Percentiles rank a stretch among this genome's conserved stretches.
Evolutionary conservation across 306 rosid genomes (phyloP).

Genomic region (Citrullus colocynthis): DNA sequence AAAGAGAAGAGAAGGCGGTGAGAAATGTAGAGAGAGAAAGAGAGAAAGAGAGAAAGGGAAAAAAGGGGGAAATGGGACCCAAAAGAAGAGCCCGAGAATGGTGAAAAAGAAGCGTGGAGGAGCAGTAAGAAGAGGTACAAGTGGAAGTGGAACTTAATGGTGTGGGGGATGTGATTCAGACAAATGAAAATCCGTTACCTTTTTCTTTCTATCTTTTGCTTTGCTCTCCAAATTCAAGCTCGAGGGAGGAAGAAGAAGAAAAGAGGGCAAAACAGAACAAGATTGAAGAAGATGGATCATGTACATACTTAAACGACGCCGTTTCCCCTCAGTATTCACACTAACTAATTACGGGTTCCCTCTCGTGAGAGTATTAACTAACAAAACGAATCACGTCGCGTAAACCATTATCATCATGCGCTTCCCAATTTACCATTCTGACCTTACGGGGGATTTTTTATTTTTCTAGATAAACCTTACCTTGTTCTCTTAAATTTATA

Average conservation of each 20-base stretch:
- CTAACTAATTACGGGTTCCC: background rate
- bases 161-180: constrained; percentile 38
- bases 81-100: constrained; percentile 7
- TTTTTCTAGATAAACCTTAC: no score
- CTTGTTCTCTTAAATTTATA: no score
- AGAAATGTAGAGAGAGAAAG: background rate
- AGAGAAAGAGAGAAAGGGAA: no score
- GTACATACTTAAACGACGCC: background rate
- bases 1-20: background rate
- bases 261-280: background rate
- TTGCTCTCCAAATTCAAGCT: background rate
- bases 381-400: constrained; percentile 5
- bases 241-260: background rate
- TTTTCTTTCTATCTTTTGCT: background rate
- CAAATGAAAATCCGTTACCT: constrained; percentile 15
- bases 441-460: background rate
- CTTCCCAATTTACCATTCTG: background rate
- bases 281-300: background rate
- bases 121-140: background rate
- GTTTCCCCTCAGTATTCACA: background rate
- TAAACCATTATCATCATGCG: background rate
- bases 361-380: constrained; percentile 12
- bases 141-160: constrained; percentile 27
- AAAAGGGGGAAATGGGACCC: background rate
- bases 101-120: constrained; percentile 13